Evolutionary conservation across 305 asterid genomes (phyloP), one percentile per base, ranked within the genome.

Genomic region (Ilex paraguariensis): DNA sequence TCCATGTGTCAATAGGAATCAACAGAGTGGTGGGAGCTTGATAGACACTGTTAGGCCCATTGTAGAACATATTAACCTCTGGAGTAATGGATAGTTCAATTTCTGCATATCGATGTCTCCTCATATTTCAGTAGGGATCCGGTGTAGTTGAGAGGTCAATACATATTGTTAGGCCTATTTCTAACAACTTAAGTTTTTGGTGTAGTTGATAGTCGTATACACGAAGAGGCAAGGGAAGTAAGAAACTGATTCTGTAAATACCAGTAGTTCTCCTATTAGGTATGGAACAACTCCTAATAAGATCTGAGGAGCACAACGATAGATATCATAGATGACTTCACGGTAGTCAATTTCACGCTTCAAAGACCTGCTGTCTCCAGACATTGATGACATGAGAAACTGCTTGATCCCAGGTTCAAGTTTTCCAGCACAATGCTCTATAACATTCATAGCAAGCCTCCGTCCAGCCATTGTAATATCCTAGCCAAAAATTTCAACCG

Each of bases 261-360:
- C 99, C 99, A 87, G 81, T 59, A 94, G 85, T 82, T 94, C 99
- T 72, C 95, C 99, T 11, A 95, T 88, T 68, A 94, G 79, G 77
- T 86, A 88, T 61, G 99, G 95, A 70, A 86, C 91, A 67, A 88
- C 95, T 78, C 98, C 98, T 56, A 87, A 77, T 71, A 94, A 70
- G 59, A 87, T 82, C 69, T 86, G 92, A 67, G 98, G 98, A 70
- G 93, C 91, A 76, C 87, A 86, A n/a, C 73, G 73, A 67, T 81
- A 84, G 69, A 91, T 82, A 73, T 94, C 85, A 72, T 94, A 90
- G 58, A 94, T 79, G 66, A 91, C 93, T 66, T 79, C 84, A 65
- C 83, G 86, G 78, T 83, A 82, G 73, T 85, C 89, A 64, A 85
- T 78, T 73, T 86, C 83, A 78, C 73, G 58, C 55, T 81, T 82